phyloP scores from a whole-genome alignment of 2,329 filamentous ascomycete species.

The Teratosphaeria gauchensis region DNA sequence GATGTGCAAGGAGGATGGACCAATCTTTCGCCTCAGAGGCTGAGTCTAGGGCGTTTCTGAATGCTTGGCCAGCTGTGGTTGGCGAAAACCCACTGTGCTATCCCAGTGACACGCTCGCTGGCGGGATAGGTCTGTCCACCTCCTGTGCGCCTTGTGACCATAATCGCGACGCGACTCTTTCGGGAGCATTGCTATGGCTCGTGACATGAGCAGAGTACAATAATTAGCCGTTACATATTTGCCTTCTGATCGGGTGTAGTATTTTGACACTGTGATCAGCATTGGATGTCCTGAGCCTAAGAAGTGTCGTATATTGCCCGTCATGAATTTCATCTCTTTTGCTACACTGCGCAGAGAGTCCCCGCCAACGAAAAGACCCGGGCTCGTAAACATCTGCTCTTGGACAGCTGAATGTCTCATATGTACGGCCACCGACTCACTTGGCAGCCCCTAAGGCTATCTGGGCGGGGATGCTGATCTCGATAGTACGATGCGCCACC shows the following conservation, averaged over 20 bases:
- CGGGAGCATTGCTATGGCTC: conserved; percentile 76
- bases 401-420: too few relatives aligned
- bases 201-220: conserved; percentile 94
- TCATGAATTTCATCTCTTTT: conserved; percentile 94
- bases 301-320: conserved; percentile 86
- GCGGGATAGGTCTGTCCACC: conserved; percentile 53
- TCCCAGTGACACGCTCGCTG: conserved; percentile 47
- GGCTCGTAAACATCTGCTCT: too few relatives aligned
- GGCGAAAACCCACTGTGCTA: too few relatives aligned
- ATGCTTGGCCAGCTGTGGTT: too few relatives aligned
- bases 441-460: too few relatives aligned
- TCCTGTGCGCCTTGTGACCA: conserved; percentile 17
- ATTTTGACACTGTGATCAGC: conserved; percentile 90
- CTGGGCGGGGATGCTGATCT: too few relatives aligned
- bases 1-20: too few relatives aligned
- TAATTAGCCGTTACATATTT: conserved; percentile 92
- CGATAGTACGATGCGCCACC: too few relatives aligned
- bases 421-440: too few relatives aligned
- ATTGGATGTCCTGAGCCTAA: conserved; percentile 89
- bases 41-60: too few relatives aligned
- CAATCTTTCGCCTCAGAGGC: too few relatives aligned
- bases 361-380: too few relatives aligned
- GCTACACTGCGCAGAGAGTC: conserved; percentile 85
- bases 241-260: conserved; percentile 93
- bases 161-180: conserved; percentile 45